These are phyloP conservation scores for Umbelopsis vinacea DNA, from an alignment of 192 early-diverging fungal genomes.

Conservation along the genomic window DNA sequence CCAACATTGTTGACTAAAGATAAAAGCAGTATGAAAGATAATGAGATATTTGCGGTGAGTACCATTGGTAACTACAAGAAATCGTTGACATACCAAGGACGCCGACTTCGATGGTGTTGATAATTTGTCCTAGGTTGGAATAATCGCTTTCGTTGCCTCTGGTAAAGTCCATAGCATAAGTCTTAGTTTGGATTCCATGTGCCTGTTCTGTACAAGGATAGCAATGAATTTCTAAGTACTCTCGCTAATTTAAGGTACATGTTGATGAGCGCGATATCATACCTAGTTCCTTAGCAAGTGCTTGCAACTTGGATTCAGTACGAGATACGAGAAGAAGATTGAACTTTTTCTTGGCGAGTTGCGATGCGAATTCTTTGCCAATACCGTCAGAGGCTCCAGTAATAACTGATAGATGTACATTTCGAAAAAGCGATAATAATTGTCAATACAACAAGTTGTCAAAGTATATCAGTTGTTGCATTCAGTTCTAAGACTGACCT, in stretches of 20 bases:
- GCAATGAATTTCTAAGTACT: background rate
- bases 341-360: constrained; percentile 83
- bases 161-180: constrained; percentile 82
- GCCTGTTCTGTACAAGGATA: constrained; percentile 24
- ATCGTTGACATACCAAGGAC: constrained; percentile 49
- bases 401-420: constrained; percentile 59
- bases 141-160: constrained; percentile 68
- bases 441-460: background rate
- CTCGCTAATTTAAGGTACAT: background rate
- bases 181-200: constrained; percentile 66
- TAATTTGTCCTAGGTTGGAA: constrained; percentile 57
- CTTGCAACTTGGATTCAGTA: constrained; percentile 78
- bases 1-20: constrained; percentile 93
- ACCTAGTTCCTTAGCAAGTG: constrained; percentile 71
- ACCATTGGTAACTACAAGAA: background rate
- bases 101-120: constrained; percentile 62
- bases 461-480: background rate
- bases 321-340: constrained; percentile 87
- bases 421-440: background rate
- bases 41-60: background rate
- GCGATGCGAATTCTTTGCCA: constrained; percentile 92
- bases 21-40: background rate
- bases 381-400: constrained; percentile 98
- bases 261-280: constrained; percentile 8
- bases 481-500: constrained; percentile 34